Base-by-base conservation (phyloP, 495 filamentous ascomycete species). In the Lasiosphaeris hirsuta region DNA sequence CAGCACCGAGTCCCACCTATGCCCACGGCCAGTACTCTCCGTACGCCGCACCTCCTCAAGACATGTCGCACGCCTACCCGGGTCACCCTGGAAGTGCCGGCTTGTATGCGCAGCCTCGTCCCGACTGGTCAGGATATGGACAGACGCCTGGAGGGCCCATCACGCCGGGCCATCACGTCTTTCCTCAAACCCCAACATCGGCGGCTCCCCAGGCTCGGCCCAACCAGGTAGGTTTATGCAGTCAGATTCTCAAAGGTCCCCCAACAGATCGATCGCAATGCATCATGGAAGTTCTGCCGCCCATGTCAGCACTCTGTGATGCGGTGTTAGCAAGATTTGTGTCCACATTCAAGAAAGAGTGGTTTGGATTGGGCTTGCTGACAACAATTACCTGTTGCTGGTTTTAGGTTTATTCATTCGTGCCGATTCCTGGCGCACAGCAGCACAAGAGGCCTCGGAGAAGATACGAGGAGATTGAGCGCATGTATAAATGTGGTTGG, bases 401-500 rank as follows among this genome's bases (percentile, higher is more conserved):
- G 23, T 9, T 9, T 7, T 79, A 95, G 86, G 94, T 98, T 45
- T 98, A 97, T 70, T 96, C 92, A 2, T 98, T 98, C 69, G 94
- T 98, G 45, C 94, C 94, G 1, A 98, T 98, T 69, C 94, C 94
- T 10, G 94, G 94, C 50, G 90, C 94, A 33, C 92, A 96, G 67
- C 94, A 98, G 71, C 92, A 97, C 72, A 98, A 98, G 80, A 86
- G 94, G 45, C 94, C 94, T 17, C 85, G 94, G 62, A 84, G 94
- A 60, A 84, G 94, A 35, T 98, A 96, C 65, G 94, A 98, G 75
- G 94, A 98, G 71, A 98, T 98, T 67, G 94, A 98, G 78, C 87
- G 94, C 57, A 98, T 98, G 94, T 98, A 98, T 77, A 97, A 96
- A 73, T 98, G 94, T 74, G 94, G 94, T 9, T 97, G 91, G 90